These are phyloP conservation scores for Thermochaetoides thermophila DNA, from an alignment of 495 filamentous ascomycete species.

Conservation along the genomic window DNA sequence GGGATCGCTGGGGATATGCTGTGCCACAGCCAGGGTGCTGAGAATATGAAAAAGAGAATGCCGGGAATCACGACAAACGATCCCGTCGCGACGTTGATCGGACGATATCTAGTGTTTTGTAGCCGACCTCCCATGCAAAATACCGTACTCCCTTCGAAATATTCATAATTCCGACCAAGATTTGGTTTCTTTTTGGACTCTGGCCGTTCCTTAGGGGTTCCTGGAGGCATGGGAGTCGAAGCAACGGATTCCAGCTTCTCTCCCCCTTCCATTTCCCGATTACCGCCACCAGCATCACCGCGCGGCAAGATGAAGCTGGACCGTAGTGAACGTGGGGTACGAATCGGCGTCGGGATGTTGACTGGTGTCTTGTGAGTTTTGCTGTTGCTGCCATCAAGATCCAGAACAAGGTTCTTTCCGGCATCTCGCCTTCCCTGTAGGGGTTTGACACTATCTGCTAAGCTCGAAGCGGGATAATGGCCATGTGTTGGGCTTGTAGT, in stretches of 20 bases:
- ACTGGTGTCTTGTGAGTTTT: conserved; percentile 33
- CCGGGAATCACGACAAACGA: conserved; percentile 61
- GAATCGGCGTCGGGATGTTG: conserved; percentile 37
- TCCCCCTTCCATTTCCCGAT: conserved; percentile 43
- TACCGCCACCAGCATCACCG: conserved; percentile 31
- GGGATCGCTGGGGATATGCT: conserved; percentile 87
- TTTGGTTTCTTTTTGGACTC: conserved; percentile 19
- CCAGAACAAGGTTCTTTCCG: conserved; percentile 38
- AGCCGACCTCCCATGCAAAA: conserved; percentile 77
- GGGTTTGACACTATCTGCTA: conserved; percentile 60
- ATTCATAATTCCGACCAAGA: conserved; percentile 60
- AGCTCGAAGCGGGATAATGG: conserved; percentile 47
- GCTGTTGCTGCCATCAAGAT: too few relatives aligned
- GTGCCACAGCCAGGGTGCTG: conserved; percentile 80
- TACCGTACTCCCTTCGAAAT: conserved; percentile 80
- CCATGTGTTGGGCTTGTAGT: conserved; percentile 60
- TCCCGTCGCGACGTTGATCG: conserved; percentile 84
- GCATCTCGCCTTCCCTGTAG: conserved; percentile 43
- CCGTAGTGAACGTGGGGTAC: conserved; percentile 58
- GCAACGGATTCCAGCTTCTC: conserved; percentile 63
- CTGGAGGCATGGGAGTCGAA: conserved; percentile 50
- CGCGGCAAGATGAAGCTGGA: conserved; percentile 49
- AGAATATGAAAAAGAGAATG: conserved; percentile 72
- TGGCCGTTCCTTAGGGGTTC: conserved; percentile 12
- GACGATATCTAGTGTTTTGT: conserved; percentile 76